Evolutionary conservation across 345 rosid species (phyloP).

Genomic region (Corchorus olitorius): DNA sequence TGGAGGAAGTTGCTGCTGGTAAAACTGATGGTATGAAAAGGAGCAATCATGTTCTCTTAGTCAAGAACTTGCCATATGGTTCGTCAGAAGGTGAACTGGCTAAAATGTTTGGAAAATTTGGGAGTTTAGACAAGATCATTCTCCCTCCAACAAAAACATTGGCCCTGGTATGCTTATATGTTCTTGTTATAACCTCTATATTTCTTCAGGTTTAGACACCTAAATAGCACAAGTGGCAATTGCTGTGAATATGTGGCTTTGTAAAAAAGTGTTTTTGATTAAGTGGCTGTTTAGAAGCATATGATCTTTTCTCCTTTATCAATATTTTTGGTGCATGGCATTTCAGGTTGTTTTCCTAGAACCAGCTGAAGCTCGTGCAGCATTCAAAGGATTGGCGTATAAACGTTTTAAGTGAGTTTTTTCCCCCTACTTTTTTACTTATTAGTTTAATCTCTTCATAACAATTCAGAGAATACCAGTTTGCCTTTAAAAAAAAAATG

Average conservation of each 20-base stretch:
- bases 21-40: conserved; percentile 61
- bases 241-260: not conserved
- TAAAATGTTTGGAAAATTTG: conserved; percentile 83
- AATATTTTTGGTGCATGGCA: conserved; percentile 17
- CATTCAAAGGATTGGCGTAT: conserved; percentile 83
- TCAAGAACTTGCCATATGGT: conserved; percentile 90
- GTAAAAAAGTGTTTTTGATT: not conserved
- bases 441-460: not conserved
- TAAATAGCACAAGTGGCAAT: too few relatives aligned
- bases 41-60: conserved; percentile 83
- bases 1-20: conserved; percentile 73
- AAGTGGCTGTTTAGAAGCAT: not conserved
- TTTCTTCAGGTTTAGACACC: not conserved
- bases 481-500: not conserved
- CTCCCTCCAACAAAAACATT: conserved; percentile 88
- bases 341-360: conserved; percentile 88
- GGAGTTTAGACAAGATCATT: conserved; percentile 75
- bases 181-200: not conserved
- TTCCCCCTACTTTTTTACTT: not conserved
- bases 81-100: conserved; percentile 81
- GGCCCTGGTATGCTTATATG: conserved; percentile 66
- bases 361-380: conserved; percentile 87
- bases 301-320: not conserved
- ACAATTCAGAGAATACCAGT: not conserved
- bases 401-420: conserved; percentile 84